Base-by-base conservation (phyloP, 352 stramenopile genomes). In the Albugo laibachii region DNA sequence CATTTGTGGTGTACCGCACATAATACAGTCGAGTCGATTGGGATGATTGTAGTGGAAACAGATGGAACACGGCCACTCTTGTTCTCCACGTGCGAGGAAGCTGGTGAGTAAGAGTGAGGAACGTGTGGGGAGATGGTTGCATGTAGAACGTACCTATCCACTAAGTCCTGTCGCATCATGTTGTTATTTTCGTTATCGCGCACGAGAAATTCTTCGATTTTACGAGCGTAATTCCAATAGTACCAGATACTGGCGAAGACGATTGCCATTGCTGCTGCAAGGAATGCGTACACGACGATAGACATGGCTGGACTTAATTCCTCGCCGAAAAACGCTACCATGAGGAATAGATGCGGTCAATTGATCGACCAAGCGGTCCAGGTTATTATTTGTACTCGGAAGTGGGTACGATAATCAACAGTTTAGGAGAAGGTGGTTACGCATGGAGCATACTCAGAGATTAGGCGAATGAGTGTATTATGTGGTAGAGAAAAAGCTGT, bases 1-100 rank as follows among this genome's bases (percentile, higher is more conserved):
- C 36, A 83, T 36, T 35, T 75, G 70, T 31, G 74, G 69, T 18
- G 77, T 87, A 58, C 74, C 71, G 50, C 77, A 89, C 74, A 89
- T 84, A 50, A 89, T 75, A 49, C 77, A 89, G 40, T 55, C 61
- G 36, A 63, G 80, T 53, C 83, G 83, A 55, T 65, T 77, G 52
- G 74, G 74, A 55, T 89, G 77, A 60, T 89, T 87, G 52, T 85
- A 72, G 58, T 89, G 77, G 60, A 85, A 89, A 53, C 77, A 89
- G 42, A 89, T 89, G 16, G 77, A 86, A 57, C 74, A 89, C 16
- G 74, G 73, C 77, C 77, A 89, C 44, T 84, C 74, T 45, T 84
- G 58, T 45, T 87, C 69, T 10, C 77, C 77, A 40, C 74, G 74
- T 55, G 80, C 65, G 5, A 89, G 52, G 48, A 89, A 89, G 47